Percentiles rank a stretch among this genome's conserved stretches.
phyloP scores from a whole-genome alignment of 768 basidiomycete species.

The Hortiboletus campestris region DNA sequence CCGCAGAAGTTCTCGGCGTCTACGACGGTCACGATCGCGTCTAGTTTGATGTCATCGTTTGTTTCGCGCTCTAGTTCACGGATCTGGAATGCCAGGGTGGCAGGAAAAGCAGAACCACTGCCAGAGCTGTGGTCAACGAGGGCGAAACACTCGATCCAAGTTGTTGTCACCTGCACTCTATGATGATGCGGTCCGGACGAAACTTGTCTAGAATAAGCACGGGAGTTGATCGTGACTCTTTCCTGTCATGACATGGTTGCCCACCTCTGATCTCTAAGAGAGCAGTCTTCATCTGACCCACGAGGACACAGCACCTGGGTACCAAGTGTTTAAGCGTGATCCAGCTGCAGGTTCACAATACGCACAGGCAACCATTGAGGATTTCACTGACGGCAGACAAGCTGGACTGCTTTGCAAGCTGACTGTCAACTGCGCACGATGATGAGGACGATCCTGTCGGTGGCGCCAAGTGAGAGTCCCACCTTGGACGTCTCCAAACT shows the following conservation, averaged over 20 bases:
- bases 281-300: constrained; percentile 92
- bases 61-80: constrained; percentile 85
- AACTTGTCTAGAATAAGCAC: constrained; percentile 61
- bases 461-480: not conserved
- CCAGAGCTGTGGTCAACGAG: not conserved
- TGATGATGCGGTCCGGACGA: constrained; percentile 86
- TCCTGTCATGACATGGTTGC: not conserved
- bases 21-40: constrained; percentile 89
- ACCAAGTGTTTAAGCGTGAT: not conserved
- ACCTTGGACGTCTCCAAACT: constrained; percentile 95
- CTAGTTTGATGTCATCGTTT: constrained; percentile 70
- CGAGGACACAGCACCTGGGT: constrained; percentile 84
- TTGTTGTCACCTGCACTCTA: constrained; percentile 81
- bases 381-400: constrained; percentile 90
- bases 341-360: constrained; percentile 1
- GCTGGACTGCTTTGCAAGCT: constrained; percentile 81
- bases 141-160: not conserved
- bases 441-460: not conserved
- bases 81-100: constrained; percentile 92
- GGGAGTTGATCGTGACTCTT: not conserved
- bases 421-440: constrained; percentile 72
- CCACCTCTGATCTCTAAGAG: constrained; percentile 82
- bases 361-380: constrained; percentile 91
- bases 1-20: constrained; percentile 90
- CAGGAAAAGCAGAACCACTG: constrained; percentile 93